Evolutionary conservation across 495 filamentous ascomycete genomes (phyloP).

Genomic region (Lasiosphaeris hirsuta): DNA sequence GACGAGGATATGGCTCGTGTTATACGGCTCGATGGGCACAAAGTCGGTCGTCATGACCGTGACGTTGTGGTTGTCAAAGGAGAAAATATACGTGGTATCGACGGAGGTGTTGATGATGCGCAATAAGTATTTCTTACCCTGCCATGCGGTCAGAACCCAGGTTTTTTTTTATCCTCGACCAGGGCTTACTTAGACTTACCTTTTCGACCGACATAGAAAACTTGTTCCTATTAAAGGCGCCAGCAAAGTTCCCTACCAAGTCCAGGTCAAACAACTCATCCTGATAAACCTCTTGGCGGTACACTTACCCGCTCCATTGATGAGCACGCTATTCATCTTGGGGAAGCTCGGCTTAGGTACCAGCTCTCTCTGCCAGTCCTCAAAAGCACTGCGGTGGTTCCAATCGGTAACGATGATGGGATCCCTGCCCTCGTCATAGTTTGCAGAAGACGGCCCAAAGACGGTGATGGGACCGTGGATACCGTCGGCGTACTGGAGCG

Average conservation of each 20-base stretch:
- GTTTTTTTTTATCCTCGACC: no score
- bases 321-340: no score
- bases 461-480: conserved; percentile 48
- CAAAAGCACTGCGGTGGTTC: no score
- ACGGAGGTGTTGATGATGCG: not conserved
- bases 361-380: no score
- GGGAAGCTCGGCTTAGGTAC: no score
- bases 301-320: no score
- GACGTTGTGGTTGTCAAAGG: conserved; percentile 1
- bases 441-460: conserved; percentile 41
- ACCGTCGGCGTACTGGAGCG: conserved; percentile 48
- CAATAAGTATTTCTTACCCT: not conserved
- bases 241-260: no score
- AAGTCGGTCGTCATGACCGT: conserved; percentile 2
- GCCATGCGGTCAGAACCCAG: not conserved
- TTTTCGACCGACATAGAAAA: no score
- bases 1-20: not conserved
- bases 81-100: not conserved
- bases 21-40: not conserved
- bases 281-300: no score
- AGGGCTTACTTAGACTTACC: no score
- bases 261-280: no score
- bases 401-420: not conserved
- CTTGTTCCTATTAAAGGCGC: no score
- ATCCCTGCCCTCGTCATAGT: not conserved